These are phyloP conservation scores for Omphalea diandra DNA, from an alignment of 441 rosid genomes.

Conservation along the genomic window DNA sequence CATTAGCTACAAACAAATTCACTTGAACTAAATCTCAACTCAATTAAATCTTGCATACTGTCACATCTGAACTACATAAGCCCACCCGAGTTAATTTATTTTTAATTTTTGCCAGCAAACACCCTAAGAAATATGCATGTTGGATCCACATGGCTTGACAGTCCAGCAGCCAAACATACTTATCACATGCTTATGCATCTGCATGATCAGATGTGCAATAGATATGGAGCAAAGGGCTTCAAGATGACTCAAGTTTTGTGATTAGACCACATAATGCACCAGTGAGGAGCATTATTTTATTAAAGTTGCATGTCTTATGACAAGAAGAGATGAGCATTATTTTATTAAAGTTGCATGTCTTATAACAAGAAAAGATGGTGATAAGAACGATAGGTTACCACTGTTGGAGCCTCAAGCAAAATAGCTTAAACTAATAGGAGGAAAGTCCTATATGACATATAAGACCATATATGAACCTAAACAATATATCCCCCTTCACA, in stretches of 20 bases:
- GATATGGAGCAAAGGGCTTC: neutral
- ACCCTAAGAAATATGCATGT: neutral
- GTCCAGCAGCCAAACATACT: neutral
- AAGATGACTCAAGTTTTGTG: neutral
- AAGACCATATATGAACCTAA: neutral
- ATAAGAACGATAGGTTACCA: neutral
- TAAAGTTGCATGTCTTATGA: no score
- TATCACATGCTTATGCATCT: neutral
- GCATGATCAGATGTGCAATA: neutral
- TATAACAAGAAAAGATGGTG: neutral
- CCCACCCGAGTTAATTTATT: neutral
- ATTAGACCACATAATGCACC: neutral
- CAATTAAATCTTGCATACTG: neutral
- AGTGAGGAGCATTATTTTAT: neutral
- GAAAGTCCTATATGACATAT: neutral
- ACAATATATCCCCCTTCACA: neutral
- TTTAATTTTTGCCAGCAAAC: neutral
- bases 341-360: neutral
- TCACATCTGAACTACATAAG: neutral
- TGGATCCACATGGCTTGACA: neutral
- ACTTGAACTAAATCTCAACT: neutral
- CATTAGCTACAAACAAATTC: conserved; percentile 1
- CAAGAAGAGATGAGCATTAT: neutral
- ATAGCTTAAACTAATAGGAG: neutral
- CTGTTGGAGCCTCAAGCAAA: neutral